Conservation (phyloP, 2,329 filamentous ascomycete species). For the Myriosclerotinia scirpicola region DNA sequence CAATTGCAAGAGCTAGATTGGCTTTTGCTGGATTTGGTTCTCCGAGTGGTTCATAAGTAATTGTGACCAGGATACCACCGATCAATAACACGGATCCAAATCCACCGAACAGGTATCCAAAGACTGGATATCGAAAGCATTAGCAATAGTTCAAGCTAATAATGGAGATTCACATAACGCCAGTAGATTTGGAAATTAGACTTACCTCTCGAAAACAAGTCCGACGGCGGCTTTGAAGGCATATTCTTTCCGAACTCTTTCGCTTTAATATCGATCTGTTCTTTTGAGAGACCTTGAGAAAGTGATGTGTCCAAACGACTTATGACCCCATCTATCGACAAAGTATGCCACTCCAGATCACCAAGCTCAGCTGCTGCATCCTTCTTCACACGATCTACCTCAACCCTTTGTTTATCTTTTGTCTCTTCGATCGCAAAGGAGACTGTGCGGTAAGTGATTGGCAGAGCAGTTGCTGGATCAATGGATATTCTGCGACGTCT, state of each 20-base stretch:
- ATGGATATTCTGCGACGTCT: constrained; percentile 35
- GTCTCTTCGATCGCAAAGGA: constrained; percentile 58
- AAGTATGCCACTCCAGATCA: constrained; percentile 65
- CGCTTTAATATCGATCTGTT: constrained; percentile 54
- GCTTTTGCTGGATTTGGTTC: constrained; percentile 62
- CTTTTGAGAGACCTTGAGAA: constrained; percentile 56
- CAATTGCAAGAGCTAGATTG: constrained; percentile 71
- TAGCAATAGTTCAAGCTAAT: neutral
- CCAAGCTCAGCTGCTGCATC: constrained; percentile 54
- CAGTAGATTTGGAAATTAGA: neutral
- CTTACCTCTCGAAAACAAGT: constrained; percentile 49
- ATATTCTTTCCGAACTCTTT: constrained; percentile 65
- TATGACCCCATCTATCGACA: constrained; percentile 57
- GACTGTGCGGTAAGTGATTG: constrained; percentile 54
- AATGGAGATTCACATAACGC: neutral
- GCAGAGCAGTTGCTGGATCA: constrained; percentile 46
- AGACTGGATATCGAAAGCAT: constrained; percentile 39
- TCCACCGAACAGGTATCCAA: constrained; percentile 73
- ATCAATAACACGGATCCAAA: constrained; percentile 70
- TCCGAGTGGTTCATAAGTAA: constrained; percentile 73
- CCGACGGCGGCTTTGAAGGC: constrained; percentile 62
- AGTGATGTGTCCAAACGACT: constrained; percentile 56
- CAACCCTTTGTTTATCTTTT: constrained; percentile 47
- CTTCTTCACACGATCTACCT: constrained; percentile 45
- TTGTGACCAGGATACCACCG: constrained; percentile 68